These are phyloP conservation scores for Trichosphaerium sp. DNA, from an alignment of 78 protist species.

Conservation along the genomic window DNA sequence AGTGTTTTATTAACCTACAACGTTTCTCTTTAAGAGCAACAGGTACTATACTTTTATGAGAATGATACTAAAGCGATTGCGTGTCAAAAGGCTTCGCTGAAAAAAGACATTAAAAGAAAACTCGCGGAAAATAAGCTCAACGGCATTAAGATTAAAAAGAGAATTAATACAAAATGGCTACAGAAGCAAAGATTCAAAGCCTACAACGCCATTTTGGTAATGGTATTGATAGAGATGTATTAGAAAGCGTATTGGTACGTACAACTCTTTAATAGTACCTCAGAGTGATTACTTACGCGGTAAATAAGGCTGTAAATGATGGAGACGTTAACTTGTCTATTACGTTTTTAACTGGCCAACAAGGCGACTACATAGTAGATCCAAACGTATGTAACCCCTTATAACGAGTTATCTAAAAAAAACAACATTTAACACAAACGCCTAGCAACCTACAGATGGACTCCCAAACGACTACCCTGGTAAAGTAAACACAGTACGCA, in stretches of 20 bases:
- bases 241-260: neutral
- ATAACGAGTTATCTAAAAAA: too few relatives aligned
- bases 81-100: too few relatives aligned
- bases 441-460: neutral
- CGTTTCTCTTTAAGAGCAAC: too few relatives aligned
- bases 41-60: too few relatives aligned
- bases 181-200: neutral
- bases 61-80: too few relatives aligned
- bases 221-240: neutral
- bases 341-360: neutral
- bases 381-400: too few relatives aligned
- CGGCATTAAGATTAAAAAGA: too few relatives aligned
- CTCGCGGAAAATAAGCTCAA: too few relatives aligned
- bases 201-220: conserved; percentile 1
- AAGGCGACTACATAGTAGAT: too few relatives aligned
- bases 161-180: too few relatives aligned
- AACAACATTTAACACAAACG: neutral
- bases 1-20: too few relatives aligned
- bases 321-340: neutral
- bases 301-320: neutral
- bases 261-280: neutral
- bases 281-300: neutral
- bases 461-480: conserved; percentile 4
- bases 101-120: too few relatives aligned
- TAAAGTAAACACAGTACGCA: neutral